Evolutionary conservation across 768 basidiomycete genomes (phyloP), one percentile per base, ranked within the genome.

Genomic region (Harrya chromipes): DNA sequence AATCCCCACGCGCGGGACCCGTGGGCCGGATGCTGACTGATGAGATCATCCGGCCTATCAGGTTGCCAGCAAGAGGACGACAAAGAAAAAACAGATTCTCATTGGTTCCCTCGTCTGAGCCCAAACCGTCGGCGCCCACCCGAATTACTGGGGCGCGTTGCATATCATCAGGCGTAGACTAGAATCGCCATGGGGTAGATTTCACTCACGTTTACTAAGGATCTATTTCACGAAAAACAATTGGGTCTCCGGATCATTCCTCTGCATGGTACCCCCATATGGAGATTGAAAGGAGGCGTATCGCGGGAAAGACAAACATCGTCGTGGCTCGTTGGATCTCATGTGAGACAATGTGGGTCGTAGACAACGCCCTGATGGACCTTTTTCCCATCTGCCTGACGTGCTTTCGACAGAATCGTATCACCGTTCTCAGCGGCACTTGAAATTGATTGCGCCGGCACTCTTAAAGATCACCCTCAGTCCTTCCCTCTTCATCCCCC

Each of bases 351-450:
- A 43, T 46, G 51, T 46, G 56, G 45, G 41, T 47, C 40, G 38
- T 11, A 44, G 44, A 23, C 50, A 31, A 24, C 16, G 14, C 13
- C 27, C 24, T 31, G 26, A 19, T n/a, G 10, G 33, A 35, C 29
- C 41, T 33, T n/a, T 45, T 51, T 55, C 53, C 46, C 53, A 34
- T 34, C 39, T 35, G 42, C 39, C 44, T 48, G 46, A 48, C 37
- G 13, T 34, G 24, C 34, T 19, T 40, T 35, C 26, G 17, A 49
- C 51, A 42, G n/a, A 52, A 50, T 57, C 34, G 50, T 54, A 52
- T 31, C 43, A 39, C 42, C 12, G 19, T 49, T 61, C 53, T 51
- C 58, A 65, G 59, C 65, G 56, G 61, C n/a, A 55, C 49, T 56
- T 68, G 57, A 63, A 65, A 63, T 45, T 26, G 47, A 34, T 17